A percentile compares a stretch with the other conserved stretches of the same genome.
Evolutionary conservation across 305 asterid species (phyloP).

Genomic region (Plantago lanceolata): DNA sequence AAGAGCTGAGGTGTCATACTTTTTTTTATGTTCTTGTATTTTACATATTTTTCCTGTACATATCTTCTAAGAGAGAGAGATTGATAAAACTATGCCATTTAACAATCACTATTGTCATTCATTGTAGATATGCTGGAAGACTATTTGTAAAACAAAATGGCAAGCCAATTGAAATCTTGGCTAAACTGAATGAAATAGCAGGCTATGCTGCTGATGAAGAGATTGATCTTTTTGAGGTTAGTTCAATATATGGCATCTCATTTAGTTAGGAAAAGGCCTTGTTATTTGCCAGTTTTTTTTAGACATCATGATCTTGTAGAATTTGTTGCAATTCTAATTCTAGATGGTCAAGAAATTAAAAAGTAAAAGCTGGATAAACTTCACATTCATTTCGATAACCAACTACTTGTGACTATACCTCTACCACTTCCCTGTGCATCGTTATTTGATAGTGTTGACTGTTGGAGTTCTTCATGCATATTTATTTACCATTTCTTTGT

Average conservation of each 20-base stretch:
- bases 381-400: background rate
- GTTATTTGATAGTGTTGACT: too few species aligned
- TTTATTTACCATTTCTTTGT: too few species aligned
- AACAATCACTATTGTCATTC: background rate
- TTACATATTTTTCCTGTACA: background rate
- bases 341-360: too few species aligned
- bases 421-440: too few species aligned
- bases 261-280: background rate
- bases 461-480: too few species aligned
- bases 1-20: conserved; percentile 46
- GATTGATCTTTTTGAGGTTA: conserved; percentile 82
- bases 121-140: conserved; percentile 71
- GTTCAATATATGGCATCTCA: background rate
- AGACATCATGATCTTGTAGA: background rate
- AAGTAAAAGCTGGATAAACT: background rate
- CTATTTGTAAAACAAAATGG: conserved; percentile 66
- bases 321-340: too few species aligned
- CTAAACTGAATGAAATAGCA: conserved; percentile 77
- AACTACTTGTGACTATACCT: too few species aligned
- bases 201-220: conserved; percentile 86
- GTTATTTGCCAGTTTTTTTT: too few species aligned
- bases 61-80: background rate
- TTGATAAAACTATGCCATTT: background rate
- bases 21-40: background rate
- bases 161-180: conserved; percentile 69